Percentiles rank a stretch among this genome's conserved stretches.
These are phyloP conservation scores for Gamarada debralockiae DNA, from an alignment of 495 filamentous ascomycete genomes.

Conservation along the genomic window DNA sequence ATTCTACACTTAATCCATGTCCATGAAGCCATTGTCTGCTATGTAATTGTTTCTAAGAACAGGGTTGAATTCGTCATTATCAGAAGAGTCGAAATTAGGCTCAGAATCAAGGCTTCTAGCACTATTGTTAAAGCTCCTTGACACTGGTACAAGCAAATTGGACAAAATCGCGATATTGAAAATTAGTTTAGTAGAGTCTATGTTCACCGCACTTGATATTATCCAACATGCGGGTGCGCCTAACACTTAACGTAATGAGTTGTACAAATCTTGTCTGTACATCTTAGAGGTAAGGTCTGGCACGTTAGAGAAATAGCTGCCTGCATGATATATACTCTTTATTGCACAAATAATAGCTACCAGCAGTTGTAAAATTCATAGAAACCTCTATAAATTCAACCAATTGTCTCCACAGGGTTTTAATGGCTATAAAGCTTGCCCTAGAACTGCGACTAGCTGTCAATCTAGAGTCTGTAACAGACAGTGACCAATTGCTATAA, in stretches of 20 bases:
- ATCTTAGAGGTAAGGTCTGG: constrained; percentile 76
- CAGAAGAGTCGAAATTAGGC: no score
- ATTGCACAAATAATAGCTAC: constrained; percentile 40
- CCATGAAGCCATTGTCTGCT: no score
- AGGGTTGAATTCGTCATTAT: no score
- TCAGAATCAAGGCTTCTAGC: no score
- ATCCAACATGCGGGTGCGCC: constrained; percentile 61
- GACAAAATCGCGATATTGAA: constrained; percentile 15
- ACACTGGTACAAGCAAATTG: constrained; percentile 24
- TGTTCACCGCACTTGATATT: constrained; percentile 86
- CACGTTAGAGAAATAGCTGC: constrained; percentile 88
- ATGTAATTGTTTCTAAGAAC: no score
- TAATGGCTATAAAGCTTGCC: constrained; percentile 52
- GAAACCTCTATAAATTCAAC: constrained; percentile 25
- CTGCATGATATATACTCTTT: constrained; percentile 69
- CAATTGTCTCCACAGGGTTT: constrained; percentile 60
- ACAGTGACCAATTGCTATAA: neutral
- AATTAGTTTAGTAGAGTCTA: constrained; percentile 57
- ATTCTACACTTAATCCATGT: no score
- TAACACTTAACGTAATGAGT: constrained; percentile 34
- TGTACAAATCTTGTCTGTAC: constrained; percentile 44
- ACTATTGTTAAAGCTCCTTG: constrained; percentile 66
- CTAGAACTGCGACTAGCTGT: constrained; percentile 42
- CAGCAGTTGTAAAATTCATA: constrained; percentile 44
- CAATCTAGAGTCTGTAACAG: neutral